Evolutionary conservation across 192 early-diverging fungal genomes (phyloP).

Genomic region (Umbelopsis vinacea): DNA sequence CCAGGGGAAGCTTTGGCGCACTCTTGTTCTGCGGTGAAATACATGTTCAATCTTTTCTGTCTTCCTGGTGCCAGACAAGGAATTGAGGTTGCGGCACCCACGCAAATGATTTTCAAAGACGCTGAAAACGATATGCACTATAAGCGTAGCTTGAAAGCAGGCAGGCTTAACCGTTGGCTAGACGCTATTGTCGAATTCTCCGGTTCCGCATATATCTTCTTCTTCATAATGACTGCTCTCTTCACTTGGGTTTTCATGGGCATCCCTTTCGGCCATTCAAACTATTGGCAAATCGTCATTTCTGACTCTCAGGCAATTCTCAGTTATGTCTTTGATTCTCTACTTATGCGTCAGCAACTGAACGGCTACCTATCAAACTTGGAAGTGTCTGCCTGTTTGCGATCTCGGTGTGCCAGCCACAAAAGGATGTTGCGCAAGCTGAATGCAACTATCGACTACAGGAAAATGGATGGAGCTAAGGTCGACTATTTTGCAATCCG

Average conservation of each 20-base stretch:
- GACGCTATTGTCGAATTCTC: constrained; percentile 18
- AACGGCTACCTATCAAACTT: constrained; percentile 3
- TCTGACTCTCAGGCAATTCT: constrained; percentile 26
- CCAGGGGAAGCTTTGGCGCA: neutral
- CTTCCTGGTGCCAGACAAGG: neutral
- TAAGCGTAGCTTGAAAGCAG: neutral
- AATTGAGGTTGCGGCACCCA: neutral
- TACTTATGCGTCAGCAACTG: constrained; percentile 34
- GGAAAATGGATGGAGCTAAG: neutral
- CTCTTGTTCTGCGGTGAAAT: neutral
- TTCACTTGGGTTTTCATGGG: constrained; percentile 25
- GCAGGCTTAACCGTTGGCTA: constrained; percentile 1
- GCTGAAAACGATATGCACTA: neutral
- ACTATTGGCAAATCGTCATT: constrained; percentile 30
- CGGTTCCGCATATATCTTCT: constrained; percentile 23
- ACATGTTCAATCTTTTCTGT: neutral
- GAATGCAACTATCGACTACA: neutral
- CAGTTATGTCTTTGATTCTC: constrained; percentile 31
- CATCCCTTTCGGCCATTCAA: constrained; percentile 6
- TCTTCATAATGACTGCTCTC: neutral
- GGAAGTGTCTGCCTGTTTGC: constrained; percentile 9
- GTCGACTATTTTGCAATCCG: constrained; percentile 10
- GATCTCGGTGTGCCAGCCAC: constrained; percentile 9
- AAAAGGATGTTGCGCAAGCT: neutral
- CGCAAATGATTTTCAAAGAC: neutral